A percentile compares a stretch with the other conserved stretches of the same genome.
These are phyloP conservation scores for Myxozyma neglecta DNA, from an alignment of 805 yeast species.

Conservation along the genomic window DNA sequence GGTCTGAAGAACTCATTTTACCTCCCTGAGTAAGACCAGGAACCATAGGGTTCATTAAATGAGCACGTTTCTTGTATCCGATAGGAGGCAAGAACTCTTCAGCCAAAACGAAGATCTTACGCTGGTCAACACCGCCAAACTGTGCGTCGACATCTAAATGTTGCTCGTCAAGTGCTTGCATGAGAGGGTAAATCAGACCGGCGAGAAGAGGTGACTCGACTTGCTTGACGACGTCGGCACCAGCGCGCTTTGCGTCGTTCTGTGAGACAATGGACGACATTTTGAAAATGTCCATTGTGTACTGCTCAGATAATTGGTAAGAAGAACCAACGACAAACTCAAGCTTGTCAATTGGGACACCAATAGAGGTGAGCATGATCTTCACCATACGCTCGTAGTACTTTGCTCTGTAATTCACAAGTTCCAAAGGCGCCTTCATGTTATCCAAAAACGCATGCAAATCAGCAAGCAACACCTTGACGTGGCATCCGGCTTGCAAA, in stretches of 20 bases:
- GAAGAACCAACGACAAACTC: conserved; percentile 82
- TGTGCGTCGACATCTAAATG: conserved; percentile 86
- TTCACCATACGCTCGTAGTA: conserved; percentile 84
- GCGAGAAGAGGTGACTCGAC: conserved; percentile 89
- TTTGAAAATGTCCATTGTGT: conserved; percentile 86
- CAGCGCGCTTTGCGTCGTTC: conserved; percentile 97
- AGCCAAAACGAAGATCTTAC: conserved; percentile 95
- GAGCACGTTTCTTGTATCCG: conserved; percentile 97
- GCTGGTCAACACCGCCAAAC: conserved; percentile 98
- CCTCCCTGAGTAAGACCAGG: conserved; percentile 96
- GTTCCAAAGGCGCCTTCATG: conserved; percentile 97
- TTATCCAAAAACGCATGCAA: conserved; percentile 95
- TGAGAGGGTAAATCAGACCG: conserved; percentile 93
- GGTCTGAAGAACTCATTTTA: conserved; percentile 98
- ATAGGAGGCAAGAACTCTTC: conserved; percentile 85
- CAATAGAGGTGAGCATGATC: conserved; percentile 78
- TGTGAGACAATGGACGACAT: conserved; percentile 82
- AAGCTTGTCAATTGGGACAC: conserved; percentile 88
- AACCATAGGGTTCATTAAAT: conserved; percentile 98
- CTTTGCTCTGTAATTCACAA: conserved; percentile 81
- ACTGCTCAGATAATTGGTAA: conserved; percentile 77
- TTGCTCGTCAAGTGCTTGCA: conserved; percentile 98
- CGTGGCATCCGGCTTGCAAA: conserved; percentile 93
- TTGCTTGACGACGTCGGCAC: conserved; percentile 99
- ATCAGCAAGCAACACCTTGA: conserved; percentile 88